A percentile compares a stretch with the other conserved stretches of the same genome.
phyloP scores from a whole-genome alignment of 2,329 filamentous ascomycete species.

The Tolypocladium capitatum region DNA sequence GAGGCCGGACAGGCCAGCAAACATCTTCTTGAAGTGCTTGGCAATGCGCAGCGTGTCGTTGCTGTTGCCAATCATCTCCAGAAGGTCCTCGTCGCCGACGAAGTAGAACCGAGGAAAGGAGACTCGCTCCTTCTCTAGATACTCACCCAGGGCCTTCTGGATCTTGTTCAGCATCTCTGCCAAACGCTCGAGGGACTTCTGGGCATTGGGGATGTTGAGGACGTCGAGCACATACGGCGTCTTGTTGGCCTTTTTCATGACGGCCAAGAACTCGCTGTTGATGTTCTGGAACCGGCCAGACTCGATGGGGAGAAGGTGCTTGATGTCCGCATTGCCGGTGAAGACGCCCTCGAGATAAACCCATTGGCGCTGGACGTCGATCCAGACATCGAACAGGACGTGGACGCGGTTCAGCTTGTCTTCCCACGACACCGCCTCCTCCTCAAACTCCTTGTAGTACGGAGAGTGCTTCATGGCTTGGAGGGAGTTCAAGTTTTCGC shows the following conservation, averaged over 20 bases:
- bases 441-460: slow-evolving; percentile 98
- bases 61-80: slow-evolving; percentile 99
- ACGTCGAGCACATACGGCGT: slow-evolving; percentile 93
- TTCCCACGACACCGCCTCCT: slow-evolving; percentile 93
- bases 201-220: slow-evolving; percentile 85
- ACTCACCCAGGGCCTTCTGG: slow-evolving; percentile 95
- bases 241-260: slow-evolving; percentile 99
- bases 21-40: slow-evolving; percentile 99
- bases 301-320: slow-evolving; percentile 90
- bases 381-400: slow-evolving; percentile 98
- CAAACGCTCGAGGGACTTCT: slow-evolving; percentile 88
- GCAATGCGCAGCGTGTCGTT: slow-evolving; percentile 93
- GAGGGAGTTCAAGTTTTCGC: slow-evolving; percentile 91
- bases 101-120: slow-evolving; percentile 99
- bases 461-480: slow-evolving; percentile 98
- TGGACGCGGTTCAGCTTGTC: slow-evolving; percentile 96
- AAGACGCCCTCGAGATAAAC: slow-evolving; percentile 99
- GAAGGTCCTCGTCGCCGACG: slow-evolving; percentile 91
- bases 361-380: slow-evolving; percentile 99
- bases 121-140: slow-evolving; percentile 92
- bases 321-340: slow-evolving; percentile 97
- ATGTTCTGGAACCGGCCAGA: slow-evolving; percentile 97
- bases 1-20: slow-evolving; percentile 84
- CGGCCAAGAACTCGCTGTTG: slow-evolving; percentile 96
- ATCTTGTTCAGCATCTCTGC: slow-evolving; percentile 99